Base-by-base conservation (phyloP, 73 alveolate species). In the Stentor coeruleus region DNA sequence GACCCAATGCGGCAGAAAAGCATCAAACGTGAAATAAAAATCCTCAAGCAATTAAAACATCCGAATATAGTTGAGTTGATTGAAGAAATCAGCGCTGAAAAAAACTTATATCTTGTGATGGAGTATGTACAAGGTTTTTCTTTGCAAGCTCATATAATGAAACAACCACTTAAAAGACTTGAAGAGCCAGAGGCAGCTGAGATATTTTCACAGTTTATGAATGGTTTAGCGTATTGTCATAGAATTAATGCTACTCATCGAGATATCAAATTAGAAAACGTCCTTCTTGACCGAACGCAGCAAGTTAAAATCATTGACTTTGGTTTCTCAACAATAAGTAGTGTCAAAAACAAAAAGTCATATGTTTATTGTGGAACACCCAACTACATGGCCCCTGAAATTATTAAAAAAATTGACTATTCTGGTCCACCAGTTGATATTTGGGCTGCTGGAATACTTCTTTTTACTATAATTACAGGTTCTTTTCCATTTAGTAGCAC, bases 121-220 rank as follows among this genome's bases (percentile, higher is more conserved):
- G 98, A 96, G 76, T 93, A 94, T 59, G 94, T 96, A n/a, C 88
- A 91, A 15, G 99, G 99, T 35, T 88, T 89, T 36, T 94, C 98
- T 15, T 82, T 93, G 11, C 95, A 93, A 59, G 90, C 88, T 58
- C 91, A 85, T 58, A 77, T 93, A 26, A 91, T 87, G 58, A 81
- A 85, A 3, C 74, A 91, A 42, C 94, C 96, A 1, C 57, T 73
- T 42, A 39, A 91, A 40, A 84, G 91, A 77, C 41, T 95, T 86
- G 82, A 81, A 15, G 99, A 95, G 81, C 76, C 74, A 20, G 99
- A 95, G 49, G 99, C 99, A 3, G 59, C 92, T 39, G 76, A 92
- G 37, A 84, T 95, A 35, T 93, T 88, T 73, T 87, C 88, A 58
- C 92, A 95, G 77, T 89, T 95, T 66, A 89, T 94, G 6, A 75